Evolutionary conservation across 225 moss, liverwort and hornwort genomes (phyloP).

Genomic region (Bryoerythrophyllum caledonicum): DNA sequence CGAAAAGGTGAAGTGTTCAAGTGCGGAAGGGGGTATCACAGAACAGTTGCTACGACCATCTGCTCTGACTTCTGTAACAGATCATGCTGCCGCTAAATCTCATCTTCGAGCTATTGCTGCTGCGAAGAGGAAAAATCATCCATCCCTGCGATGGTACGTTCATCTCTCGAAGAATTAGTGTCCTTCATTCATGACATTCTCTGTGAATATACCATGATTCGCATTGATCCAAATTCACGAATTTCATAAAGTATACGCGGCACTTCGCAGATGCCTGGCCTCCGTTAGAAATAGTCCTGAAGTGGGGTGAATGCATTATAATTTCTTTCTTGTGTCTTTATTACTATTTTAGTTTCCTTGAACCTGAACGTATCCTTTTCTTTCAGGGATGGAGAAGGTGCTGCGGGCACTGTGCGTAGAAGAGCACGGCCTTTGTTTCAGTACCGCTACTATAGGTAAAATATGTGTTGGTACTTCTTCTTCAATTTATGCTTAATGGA

Average conservation of each 20-base stretch:
- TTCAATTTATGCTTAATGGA: constrained; percentile 6
- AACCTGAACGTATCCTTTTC: constrained; percentile 3
- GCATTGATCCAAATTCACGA: constrained; percentile 1
- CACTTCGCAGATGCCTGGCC: constrained; percentile 7
- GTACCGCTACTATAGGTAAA: constrained; percentile 92
- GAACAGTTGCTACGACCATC: constrained; percentile 87
- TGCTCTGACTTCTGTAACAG: constrained; percentile 75
- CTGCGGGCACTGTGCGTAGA: constrained; percentile 80
- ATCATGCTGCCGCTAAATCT: constrained; percentile 76
- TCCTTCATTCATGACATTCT: constrained; percentile 9
- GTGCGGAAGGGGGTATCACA: constrained; percentile 58
- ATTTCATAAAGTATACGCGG: neutral
- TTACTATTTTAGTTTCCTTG: constrained; percentile 2
- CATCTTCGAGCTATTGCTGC: constrained; percentile 97
- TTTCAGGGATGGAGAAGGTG: constrained; percentile 83
- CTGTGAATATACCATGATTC: constrained; percentile 5
- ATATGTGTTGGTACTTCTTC: neutral
- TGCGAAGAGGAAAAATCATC: constrained; percentile 82
- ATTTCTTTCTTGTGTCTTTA: constrained; percentile 1
- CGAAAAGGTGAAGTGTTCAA: constrained; percentile 46
- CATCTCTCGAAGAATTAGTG: neutral
- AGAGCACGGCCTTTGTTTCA: constrained; percentile 93
- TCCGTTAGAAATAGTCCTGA: neutral
- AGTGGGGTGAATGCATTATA: neutral
- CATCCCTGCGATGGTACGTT: constrained; percentile 77